Percentiles rank a stretch among this genome's conserved stretches.
Evolutionary conservation across 176 grass and related monocot species (phyloP).

Genomic region (Miscanthus lutarioriparius): DNA sequence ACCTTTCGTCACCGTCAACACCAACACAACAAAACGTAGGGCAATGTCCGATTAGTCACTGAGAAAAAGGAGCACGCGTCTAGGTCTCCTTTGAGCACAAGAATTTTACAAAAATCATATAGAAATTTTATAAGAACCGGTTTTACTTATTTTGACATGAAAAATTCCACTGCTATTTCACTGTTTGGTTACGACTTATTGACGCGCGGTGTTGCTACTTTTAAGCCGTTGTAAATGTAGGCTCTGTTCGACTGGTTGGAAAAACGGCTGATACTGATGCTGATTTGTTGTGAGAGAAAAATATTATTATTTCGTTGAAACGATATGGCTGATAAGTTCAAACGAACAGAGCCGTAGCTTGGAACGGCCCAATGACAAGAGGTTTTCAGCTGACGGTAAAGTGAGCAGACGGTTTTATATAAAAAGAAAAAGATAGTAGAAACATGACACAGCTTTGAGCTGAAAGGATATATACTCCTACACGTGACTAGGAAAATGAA

Average conservation of each 20-base stretch:
- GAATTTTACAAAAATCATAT: too few species aligned
- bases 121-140: neutral
- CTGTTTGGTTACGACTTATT: neutral
- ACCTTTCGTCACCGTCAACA: neutral
- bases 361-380: neutral
- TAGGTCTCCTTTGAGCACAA: too few species aligned
- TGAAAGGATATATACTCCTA: neutral
- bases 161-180: neutral
- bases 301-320: too few species aligned
- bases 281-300: too few species aligned
- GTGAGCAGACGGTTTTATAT: neutral
- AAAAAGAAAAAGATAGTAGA: neutral
- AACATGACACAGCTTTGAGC: neutral
- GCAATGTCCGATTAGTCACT: too few species aligned
- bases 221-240: neutral
- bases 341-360: too few species aligned
- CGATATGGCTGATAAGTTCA: too few species aligned
- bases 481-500: neutral
- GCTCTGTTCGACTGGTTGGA: too few species aligned
- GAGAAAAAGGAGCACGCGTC: too few species aligned
- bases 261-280: too few species aligned
- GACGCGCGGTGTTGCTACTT: neutral
- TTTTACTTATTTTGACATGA: neutral
- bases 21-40: neutral
- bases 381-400: neutral